Evolutionary conservation across 768 basidiomycete species (phyloP).

Genomic region (Lenzites betulinus): DNA sequence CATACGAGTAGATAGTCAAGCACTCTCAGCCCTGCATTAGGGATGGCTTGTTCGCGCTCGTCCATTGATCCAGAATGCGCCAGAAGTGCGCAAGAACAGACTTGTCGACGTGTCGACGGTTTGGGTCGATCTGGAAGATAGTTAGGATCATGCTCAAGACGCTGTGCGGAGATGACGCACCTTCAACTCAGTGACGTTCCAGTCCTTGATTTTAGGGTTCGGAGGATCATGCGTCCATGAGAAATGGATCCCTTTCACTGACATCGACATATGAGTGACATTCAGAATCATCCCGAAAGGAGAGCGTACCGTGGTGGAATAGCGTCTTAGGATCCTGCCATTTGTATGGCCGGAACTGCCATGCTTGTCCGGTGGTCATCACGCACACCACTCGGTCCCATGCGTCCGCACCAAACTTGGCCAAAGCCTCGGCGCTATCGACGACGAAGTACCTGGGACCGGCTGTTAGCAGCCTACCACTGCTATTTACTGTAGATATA

Average conservation of each 20-base stretch:
- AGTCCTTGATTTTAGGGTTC: constrained; percentile 87
- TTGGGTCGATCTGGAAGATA: constrained; percentile 74
- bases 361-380: constrained; percentile 96
- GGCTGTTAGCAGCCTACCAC: neutral
- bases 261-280: neutral
- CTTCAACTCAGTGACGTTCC: constrained; percentile 96
- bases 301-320: constrained; percentile 83
- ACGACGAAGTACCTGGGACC: constrained; percentile 73
- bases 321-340: constrained; percentile 92
- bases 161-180: constrained; percentile 40
- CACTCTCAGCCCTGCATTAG: constrained; percentile 48
- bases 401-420: constrained; percentile 89
- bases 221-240: constrained; percentile 93
- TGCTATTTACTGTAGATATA: neutral
- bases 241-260: constrained; percentile 95
- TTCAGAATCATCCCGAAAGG: neutral
- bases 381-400: constrained; percentile 99
- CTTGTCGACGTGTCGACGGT: constrained; percentile 90
- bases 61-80: constrained; percentile 90
- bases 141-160: neutral
- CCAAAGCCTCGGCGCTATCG: constrained; percentile 88
- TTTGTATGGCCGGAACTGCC: constrained; percentile 98
- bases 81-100: constrained; percentile 95
- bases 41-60: constrained; percentile 76
- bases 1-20: neutral